phyloP scores from a whole-genome alignment of 768 basidiomycete species.

The Suillus ampliporus region DNA sequence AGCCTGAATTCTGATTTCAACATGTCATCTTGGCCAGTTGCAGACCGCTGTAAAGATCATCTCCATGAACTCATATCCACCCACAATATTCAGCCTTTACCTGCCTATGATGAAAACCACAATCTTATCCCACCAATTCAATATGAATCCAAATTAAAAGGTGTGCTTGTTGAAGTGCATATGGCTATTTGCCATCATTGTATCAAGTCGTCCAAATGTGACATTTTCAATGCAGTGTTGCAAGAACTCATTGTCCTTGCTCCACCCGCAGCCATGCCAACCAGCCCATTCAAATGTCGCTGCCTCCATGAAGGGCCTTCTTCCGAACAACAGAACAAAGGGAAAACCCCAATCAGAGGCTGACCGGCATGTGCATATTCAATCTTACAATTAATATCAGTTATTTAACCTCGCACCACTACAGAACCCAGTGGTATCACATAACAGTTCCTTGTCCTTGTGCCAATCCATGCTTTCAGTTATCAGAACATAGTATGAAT shows the following conservation, averaged over 20 bases:
- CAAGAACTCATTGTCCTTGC: slow-evolving; percentile 1
- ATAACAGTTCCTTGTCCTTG: not conserved
- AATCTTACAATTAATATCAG: not conserved
- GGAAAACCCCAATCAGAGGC: not conserved
- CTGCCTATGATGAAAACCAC: no score
- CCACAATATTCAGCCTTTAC: no score
- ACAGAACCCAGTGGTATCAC: not conserved
- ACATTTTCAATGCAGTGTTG: slow-evolving; percentile 8
- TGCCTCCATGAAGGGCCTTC: no score
- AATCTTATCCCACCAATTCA: no score
- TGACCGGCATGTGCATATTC: not conserved
- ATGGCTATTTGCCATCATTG: no score
- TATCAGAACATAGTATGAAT: no score
- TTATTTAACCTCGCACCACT: not conserved
- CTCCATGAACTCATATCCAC: no score
- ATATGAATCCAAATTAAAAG: no score
- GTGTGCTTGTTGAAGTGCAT: no score
- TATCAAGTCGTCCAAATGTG: not conserved
- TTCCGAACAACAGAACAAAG: not conserved
- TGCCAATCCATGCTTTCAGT: not conserved
- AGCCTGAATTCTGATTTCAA: not conserved
- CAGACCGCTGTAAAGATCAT: no score
- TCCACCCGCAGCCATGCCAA: no score
- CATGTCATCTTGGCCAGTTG: slow-evolving; percentile 11
- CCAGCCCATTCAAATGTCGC: no score